Evolutionary conservation across 805 yeast species (phyloP).

Genomic region (Wickerhamiella azyma): DNA sequence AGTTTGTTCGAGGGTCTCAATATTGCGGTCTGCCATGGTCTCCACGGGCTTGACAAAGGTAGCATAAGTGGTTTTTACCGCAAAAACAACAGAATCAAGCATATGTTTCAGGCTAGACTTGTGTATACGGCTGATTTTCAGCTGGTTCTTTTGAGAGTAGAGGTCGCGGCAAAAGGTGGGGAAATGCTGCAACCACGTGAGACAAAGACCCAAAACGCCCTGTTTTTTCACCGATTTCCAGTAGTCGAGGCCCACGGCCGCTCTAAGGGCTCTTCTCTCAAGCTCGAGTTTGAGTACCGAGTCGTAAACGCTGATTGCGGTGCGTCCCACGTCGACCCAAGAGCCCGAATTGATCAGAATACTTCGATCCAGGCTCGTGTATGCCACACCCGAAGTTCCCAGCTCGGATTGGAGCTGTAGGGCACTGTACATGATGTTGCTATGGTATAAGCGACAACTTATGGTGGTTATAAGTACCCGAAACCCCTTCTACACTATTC

Average conservation of each 20-base stretch:
- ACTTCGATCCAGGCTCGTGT: conserved; percentile 4
- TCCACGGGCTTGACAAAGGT: not conserved
- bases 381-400: conserved; percentile 4
- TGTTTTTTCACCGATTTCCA: conserved; percentile 13
- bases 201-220: conserved; percentile 1
- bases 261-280: conserved; percentile 15
- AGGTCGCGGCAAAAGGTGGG: conserved; percentile 6
- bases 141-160: not conserved
- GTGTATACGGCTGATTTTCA: conserved; percentile 1
- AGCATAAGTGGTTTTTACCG: not conserved
- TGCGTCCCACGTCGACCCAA: conserved; percentile 18
- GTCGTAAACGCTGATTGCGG: conserved; percentile 15
- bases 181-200: conserved; percentile 15
- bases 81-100: not conserved
- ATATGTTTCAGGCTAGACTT: conserved; percentile 1
- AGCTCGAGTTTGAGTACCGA: conserved; percentile 10
- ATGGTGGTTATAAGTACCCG: no score
- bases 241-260: conserved; percentile 14
- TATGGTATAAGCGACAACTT: not conserved
- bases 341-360: conserved; percentile 15
- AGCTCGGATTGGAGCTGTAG: conserved; percentile 5
- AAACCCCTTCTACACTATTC: no score
- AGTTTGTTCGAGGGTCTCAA: not conserved
- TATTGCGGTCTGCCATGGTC: not conserved
- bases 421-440: not conserved